A percentile compares a stretch with the other conserved stretches of the same genome.
Evolutionary conservation across 208 protist species (phyloP).

Genomic region (Crithidia bombi): DNA sequence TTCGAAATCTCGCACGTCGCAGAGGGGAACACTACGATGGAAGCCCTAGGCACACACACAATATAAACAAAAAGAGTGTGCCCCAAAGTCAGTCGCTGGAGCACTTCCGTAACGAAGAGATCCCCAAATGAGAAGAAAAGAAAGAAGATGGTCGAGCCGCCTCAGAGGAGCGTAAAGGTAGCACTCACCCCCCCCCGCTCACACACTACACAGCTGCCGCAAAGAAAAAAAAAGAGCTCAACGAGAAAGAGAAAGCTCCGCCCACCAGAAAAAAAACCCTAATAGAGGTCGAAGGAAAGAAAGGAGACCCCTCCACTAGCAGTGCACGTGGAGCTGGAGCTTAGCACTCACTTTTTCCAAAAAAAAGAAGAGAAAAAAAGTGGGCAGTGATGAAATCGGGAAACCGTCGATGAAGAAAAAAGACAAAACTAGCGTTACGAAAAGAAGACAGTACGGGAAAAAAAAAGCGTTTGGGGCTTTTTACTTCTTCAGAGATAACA

Average conservation of each 20-base stretch:
- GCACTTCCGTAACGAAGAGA: no score
- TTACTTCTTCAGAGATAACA: neutral
- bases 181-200: no score
- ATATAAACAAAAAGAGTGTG: no score
- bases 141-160: slow-evolving; percentile 1
- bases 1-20: no score
- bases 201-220: no score
- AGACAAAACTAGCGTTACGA: neutral
- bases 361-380: neutral
- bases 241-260: neutral
- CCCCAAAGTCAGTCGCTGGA: no score
- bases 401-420: neutral
- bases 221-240: neutral
- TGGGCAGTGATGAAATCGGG: neutral
- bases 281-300: no score
- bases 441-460: neutral
- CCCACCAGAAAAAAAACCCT: slow-evolving; percentile 1
- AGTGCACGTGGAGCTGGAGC: neutral
- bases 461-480: slow-evolving; percentile 1
- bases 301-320: no score
- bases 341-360: neutral
- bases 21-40: no score
- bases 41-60: no score
- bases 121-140: neutral
- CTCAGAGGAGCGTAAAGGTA: no score